Percentiles rank a stretch among this genome's conserved stretches.
Evolutionary conservation across 768 basidiomycete species (phyloP).

Genomic region (Myochromella boudieri): DNA sequence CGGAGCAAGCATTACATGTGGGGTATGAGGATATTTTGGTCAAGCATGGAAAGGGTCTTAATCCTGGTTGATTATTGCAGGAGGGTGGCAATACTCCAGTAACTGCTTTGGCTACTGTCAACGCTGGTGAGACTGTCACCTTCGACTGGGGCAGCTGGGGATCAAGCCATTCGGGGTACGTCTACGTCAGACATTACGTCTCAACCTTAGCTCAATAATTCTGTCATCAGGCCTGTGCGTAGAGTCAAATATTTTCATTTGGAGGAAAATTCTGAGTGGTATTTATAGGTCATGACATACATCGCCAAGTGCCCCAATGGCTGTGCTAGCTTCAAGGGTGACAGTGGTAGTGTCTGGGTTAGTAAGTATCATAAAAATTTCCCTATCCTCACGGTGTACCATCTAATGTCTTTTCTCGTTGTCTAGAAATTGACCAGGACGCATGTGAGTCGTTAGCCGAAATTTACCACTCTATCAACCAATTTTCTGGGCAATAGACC

Average conservation of each 20-base stretch:
- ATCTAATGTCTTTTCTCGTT: conserved; percentile 9
- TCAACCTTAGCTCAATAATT: background rate
- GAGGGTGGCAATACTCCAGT: conserved; percentile 22
- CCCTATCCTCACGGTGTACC: conserved; percentile 8
- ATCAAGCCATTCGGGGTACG: conserved; percentile 7
- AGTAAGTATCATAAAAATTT: conserved; percentile 1
- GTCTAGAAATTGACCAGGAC: conserved; percentile 15
- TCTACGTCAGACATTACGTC: background rate
- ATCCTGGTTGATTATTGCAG: background rate
- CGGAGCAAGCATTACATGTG: conserved; percentile 17
- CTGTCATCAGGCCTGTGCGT: conserved; percentile 13
- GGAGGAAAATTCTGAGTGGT: conserved; percentile 5
- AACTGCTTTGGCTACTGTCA: conserved; percentile 15
- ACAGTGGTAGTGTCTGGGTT: conserved; percentile 17
- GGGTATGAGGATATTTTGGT: background rate
- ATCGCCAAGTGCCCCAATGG: conserved; percentile 20
- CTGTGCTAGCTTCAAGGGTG: conserved; percentile 21
- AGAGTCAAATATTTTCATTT: conserved; percentile 14
- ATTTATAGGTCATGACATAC: conserved; percentile 18
- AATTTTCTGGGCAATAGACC: conserved; percentile 4
- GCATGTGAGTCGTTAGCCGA: conserved; percentile 7
- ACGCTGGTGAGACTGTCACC: conserved; percentile 16
- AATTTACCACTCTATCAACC: background rate
- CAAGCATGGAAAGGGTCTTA: background rate
- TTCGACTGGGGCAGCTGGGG: conserved; percentile 11